Evolutionary conservation across 1,284 basidiomycete genomes (phyloP).

Genomic region (Acaromyces ingoldii): DNA sequence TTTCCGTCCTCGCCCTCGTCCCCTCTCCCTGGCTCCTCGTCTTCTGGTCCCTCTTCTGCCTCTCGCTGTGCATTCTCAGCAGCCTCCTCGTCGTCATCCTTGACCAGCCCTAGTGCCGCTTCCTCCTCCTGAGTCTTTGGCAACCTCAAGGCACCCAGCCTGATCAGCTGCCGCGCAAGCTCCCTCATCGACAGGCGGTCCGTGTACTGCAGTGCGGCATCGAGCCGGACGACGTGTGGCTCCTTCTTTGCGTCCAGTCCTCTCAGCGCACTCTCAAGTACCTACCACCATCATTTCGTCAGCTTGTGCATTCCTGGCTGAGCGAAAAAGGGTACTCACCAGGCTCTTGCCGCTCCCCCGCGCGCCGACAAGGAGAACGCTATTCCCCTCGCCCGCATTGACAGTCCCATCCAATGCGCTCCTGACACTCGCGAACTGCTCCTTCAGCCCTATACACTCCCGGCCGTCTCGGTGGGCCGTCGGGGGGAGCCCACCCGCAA

Average conservation of each 20-base stretch:
- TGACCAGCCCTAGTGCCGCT: neutral
- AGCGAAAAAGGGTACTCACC: constrained; percentile 11
- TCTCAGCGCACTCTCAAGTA: constrained; percentile 35
- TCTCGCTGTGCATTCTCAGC: neutral
- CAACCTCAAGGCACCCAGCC: constrained; percentile 33
- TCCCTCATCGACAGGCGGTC: constrained; percentile 42
- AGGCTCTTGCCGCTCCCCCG: constrained; percentile 34
- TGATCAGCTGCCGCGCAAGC: constrained; percentile 44
- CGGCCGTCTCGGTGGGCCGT: constrained; percentile 3
- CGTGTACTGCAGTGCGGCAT: constrained; percentile 33
- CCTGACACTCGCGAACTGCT: neutral
- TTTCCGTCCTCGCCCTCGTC: constrained; percentile 1
- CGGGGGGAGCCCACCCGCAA: constrained; percentile 1
- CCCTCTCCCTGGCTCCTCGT: neutral
- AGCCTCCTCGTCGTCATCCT: constrained; percentile 4
- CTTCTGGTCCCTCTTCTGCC: neutral
- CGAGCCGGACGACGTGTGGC: constrained; percentile 33
- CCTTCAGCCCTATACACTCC: constrained; percentile 18
- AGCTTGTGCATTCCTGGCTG: too few relatives aligned
- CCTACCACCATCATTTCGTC: too few relatives aligned
- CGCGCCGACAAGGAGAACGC: constrained; percentile 39
- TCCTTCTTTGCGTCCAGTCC: constrained; percentile 8
- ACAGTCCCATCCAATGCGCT: constrained; percentile 14
- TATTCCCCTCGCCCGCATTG: constrained; percentile 36
- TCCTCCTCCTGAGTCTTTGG: constrained; percentile 7